Conservation (phyloP, 441 rosid genomes). For the Pelargonium fulgidum region DNA sequence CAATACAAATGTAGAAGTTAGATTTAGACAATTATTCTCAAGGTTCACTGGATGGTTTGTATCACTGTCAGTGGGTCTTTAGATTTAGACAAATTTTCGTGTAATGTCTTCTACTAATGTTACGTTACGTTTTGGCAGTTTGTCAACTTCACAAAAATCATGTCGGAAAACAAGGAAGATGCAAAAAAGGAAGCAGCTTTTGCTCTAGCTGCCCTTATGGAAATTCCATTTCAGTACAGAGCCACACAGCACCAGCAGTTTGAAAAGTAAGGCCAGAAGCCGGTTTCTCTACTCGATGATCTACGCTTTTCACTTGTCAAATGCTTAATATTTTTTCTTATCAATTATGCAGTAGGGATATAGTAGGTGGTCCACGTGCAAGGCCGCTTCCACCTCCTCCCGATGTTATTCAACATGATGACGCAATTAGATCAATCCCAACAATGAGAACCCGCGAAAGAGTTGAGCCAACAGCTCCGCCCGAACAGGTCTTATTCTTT, state of each 20-base stretch:
- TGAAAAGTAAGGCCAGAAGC: conserved; percentile 27
- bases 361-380: conserved; percentile 23
- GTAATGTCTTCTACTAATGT: too few relatives aligned
- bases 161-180: conserved; percentile 52
- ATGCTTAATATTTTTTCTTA: conserved; percentile 11
- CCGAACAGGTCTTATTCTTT: conserved; percentile 32
- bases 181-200: conserved; percentile 75
- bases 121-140: conserved; percentile 34
- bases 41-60: too few relatives aligned
- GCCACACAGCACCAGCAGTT: conserved; percentile 53
- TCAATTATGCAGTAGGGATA: conserved; percentile 33
- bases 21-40: too few relatives aligned
- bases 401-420: conserved; percentile 56
- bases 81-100: too few relatives aligned
- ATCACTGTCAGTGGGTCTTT: too few relatives aligned
- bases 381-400: conserved; percentile 71
- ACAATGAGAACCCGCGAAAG: conserved; percentile 21
- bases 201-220: conserved; percentile 96
- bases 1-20: too few relatives aligned
- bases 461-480: conserved; percentile 32
- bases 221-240: conserved; percentile 75
- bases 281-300: conserved; percentile 14
- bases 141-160: conserved; percentile 77
- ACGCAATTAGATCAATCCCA: conserved; percentile 37
- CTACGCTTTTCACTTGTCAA: conserved; percentile 5